Evolutionary conservation across 169 alveolate genomes (phyloP), one percentile per base, ranked within the genome.

Genomic region (Condylostoma magnum): DNA sequence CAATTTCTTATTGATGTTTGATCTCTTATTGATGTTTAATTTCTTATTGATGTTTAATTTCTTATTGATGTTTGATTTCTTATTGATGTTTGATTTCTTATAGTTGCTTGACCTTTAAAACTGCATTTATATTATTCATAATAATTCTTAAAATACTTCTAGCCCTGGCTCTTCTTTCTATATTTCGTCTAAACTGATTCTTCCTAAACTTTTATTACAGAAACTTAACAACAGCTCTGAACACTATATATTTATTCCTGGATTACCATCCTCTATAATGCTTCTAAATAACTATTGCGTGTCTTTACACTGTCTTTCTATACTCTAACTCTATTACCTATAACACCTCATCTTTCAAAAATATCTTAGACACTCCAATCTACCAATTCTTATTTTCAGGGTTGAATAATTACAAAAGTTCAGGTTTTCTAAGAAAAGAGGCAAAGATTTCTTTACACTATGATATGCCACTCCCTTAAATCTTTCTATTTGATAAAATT

Each of bases 401-500:
- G 20, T 77, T 55, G 20, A 47, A 60, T 22, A 65, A 58, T 22
- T 63, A 31, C 30, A 8, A 33, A 0, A 57, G 53, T 50, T 25
- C 63, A 5, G 68, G 66, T 18, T 73, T 69, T 8, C 46, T 72
- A 28, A 63, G 68, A 8, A 79, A 37, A 34, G 38, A 58, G 25
- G 48, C 75, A 27, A 73, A 54, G 20, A 79, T 56, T 28, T 74
- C 66, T 54, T 31, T 73, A 30, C 86, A 71, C 30, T 65, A 71
- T 27, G 44, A n/a, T n/a, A 55, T 51, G 38, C 63, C 47, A 46
- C 53, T 73, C 38, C 52, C 60, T n/a, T n/a, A n/a, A 10, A 54
- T 76, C 18, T 74, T 75, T 46, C 63, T 72, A 20, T 60, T 58
- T 48, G 87, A 74, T 67, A 94, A 83, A 56, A 87, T 75, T 46